phyloP scores from a whole-genome alignment of 257 asterid genomes.

The Orobanche coerulescens region DNA sequence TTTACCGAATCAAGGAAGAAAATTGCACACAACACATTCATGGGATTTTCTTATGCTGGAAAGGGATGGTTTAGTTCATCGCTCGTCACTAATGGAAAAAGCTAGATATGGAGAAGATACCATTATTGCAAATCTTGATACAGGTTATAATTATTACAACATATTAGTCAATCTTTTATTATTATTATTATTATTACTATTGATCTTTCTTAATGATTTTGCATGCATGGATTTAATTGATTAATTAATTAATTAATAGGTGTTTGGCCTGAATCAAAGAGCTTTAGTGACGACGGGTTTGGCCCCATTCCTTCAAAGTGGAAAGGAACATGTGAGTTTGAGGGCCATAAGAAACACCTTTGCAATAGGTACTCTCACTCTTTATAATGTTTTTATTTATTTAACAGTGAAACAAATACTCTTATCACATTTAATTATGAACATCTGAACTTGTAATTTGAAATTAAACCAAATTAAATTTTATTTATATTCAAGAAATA shows the following conservation, averaged over 20 bases:
- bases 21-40: slow-evolving; percentile 66
- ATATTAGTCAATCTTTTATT: not conserved
- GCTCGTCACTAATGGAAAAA: slow-evolving; percentile 45
- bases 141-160: slow-evolving; percentile 31
- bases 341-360: not conserved
- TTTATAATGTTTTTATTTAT: not conserved
- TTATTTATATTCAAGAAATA: no score
- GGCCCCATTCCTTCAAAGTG: slow-evolving; percentile 77
- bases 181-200: not conserved
- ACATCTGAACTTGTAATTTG: not conserved
- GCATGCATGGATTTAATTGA: no score
- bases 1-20: slow-evolving; percentile 34
- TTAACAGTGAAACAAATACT: not conserved
- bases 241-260: slow-evolving; percentile 22
- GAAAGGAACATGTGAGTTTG: slow-evolving; percentile 58
- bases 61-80: slow-evolving; percentile 26
- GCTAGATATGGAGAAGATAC: slow-evolving; percentile 52
- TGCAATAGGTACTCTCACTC: slow-evolving; percentile 53
- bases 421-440: not conserved
- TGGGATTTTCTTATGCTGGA: slow-evolving; percentile 69
- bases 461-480: no score
- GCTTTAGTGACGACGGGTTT: slow-evolving; percentile 54
- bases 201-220: no score
- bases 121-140: slow-evolving; percentile 63
- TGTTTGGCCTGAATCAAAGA: slow-evolving; percentile 78